Evolutionary conservation across 1,284 basidiomycete species (phyloP).

Genomic region (Sporisorium sorghi): DNA sequence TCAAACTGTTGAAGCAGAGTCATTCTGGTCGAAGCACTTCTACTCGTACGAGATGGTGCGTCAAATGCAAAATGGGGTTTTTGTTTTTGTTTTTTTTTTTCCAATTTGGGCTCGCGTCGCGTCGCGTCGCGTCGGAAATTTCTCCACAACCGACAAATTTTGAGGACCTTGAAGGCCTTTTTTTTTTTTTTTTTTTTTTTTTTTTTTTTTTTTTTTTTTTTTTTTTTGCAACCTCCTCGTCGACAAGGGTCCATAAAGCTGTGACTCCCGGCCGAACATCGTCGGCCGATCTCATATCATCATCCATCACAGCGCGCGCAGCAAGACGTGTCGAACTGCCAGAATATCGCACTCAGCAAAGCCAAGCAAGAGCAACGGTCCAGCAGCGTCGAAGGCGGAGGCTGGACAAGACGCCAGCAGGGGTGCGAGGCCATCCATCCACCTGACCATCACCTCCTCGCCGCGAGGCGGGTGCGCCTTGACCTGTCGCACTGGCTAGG

Average conservation of each 20-base stretch:
- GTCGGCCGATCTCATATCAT: slow-evolving; percentile 15
- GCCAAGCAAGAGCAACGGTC: neutral
- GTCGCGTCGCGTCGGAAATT: neutral
- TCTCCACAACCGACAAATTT: slow-evolving; percentile 4
- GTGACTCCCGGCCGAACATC: slow-evolving; percentile 14
- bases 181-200: neutral
- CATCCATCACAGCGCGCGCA: slow-evolving; percentile 1
- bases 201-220: too few relatives aligned
- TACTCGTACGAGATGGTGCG: too few relatives aligned
- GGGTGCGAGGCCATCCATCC: neutral
- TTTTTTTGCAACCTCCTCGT: too few relatives aligned
- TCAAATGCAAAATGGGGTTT: too few relatives aligned
- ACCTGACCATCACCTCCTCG: neutral
- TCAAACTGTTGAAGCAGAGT: too few relatives aligned
- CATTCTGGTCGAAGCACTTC: too few relatives aligned
- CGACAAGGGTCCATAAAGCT: neutral
- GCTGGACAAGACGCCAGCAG: neutral
- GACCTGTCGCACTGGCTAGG: neutral
- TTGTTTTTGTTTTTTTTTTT: neutral
- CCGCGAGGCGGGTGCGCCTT: neutral
- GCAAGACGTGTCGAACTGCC: neutral
- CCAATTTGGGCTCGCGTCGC: slow-evolving; percentile 7
- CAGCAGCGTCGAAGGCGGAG: neutral
- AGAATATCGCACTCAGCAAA: neutral
- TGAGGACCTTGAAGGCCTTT: too few relatives aligned